Conservation (phyloP, 108 stramenopile species). For the Parietichytrium sp. region DNA sequence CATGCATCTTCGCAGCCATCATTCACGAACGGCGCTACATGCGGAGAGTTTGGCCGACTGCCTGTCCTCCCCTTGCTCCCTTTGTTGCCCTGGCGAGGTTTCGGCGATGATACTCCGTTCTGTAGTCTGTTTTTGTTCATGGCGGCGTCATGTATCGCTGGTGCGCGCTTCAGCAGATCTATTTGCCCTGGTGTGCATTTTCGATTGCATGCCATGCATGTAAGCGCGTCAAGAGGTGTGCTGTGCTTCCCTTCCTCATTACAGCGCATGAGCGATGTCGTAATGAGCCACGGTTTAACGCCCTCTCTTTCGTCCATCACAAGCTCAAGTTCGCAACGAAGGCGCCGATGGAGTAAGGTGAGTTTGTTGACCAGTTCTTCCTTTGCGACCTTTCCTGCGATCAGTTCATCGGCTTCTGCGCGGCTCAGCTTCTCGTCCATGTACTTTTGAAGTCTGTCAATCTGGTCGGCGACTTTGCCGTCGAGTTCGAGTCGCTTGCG, state of each 20-base stretch:
- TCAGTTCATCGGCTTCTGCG: conserved; percentile 3
- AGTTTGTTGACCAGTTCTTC: conserved; percentile 23
- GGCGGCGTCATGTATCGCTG: neutral
- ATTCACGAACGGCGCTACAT: neutral
- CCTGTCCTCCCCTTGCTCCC: too few relatives aligned
- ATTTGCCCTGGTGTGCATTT: conserved; percentile 20
- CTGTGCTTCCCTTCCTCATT: neutral
- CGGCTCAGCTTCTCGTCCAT: conserved; percentile 34
- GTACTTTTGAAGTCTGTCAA: conserved; percentile 34
- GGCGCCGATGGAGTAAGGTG: neutral
- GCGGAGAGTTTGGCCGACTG: neutral
- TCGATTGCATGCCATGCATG: conserved; percentile 19
- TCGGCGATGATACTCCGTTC: neutral
- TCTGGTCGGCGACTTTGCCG: neutral
- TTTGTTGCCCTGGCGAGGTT: neutral
- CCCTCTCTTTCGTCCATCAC: neutral
- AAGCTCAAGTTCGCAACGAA: conserved; percentile 3
- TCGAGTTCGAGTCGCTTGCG: conserved; percentile 12
- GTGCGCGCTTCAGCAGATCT: neutral
- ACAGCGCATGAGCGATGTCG: neutral
- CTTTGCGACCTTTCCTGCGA: conserved; percentile 29
- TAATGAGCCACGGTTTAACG: conserved; percentile 32
- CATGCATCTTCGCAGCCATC: neutral
- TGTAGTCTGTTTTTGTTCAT: conserved; percentile 1
- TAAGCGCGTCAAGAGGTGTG: neutral